Percentiles rank a stretch among this genome's conserved stretches.
These are phyloP conservation scores for Aegilops speltoides DNA, from an alignment of 176 grass and related monocot genomes.

Conservation along the genomic window DNA sequence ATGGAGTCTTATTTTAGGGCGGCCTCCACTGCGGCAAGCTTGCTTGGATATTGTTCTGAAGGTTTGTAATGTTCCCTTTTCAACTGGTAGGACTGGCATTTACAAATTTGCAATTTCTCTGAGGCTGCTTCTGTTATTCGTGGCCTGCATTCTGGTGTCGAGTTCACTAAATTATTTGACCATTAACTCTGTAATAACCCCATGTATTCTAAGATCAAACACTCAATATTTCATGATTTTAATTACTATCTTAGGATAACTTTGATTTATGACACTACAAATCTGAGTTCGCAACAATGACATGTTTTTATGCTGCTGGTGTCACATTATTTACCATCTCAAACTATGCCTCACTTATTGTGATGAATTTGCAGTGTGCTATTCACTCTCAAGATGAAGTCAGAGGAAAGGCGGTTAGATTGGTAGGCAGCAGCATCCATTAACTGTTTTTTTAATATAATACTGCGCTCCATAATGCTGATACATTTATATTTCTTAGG, in stretches of 20 bases:
- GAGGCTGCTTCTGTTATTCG: not conserved
- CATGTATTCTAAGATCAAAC: conserved; percentile 1
- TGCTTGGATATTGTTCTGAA: conserved; percentile 95
- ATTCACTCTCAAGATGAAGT: conserved; percentile 92
- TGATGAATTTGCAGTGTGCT: conserved; percentile 74
- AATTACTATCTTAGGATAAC: not conserved
- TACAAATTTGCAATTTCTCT: conserved; percentile 6
- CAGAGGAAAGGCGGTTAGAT: conserved; percentile 81
- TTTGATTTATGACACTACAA: conserved; percentile 1
- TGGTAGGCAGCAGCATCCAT: conserved; percentile 54
- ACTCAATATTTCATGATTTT: conserved; percentile 5
- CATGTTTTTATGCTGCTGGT: not conserved
- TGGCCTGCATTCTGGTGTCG: not conserved
- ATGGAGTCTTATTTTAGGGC: conserved; percentile 88
- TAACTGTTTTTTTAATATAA: conserved; percentile 24
- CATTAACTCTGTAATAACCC: conserved; percentile 12
- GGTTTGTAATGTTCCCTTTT: conserved; percentile 52
- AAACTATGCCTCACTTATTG: conserved; percentile 12
- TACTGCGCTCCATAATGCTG: conserved; percentile 6
- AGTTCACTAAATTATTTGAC: conserved; percentile 24
- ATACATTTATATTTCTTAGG: conserved; percentile 43
- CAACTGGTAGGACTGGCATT: conserved; percentile 11
- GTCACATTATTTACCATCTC: conserved; percentile 6
- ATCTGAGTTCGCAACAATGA: conserved; percentile 11
- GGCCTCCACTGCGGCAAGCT: conserved; percentile 65